Evolutionary conservation across 2,329 filamentous ascomycete genomes (phyloP), one percentile per base, ranked within the genome.

Genomic region (Aspergillus carbonarius): DNA sequence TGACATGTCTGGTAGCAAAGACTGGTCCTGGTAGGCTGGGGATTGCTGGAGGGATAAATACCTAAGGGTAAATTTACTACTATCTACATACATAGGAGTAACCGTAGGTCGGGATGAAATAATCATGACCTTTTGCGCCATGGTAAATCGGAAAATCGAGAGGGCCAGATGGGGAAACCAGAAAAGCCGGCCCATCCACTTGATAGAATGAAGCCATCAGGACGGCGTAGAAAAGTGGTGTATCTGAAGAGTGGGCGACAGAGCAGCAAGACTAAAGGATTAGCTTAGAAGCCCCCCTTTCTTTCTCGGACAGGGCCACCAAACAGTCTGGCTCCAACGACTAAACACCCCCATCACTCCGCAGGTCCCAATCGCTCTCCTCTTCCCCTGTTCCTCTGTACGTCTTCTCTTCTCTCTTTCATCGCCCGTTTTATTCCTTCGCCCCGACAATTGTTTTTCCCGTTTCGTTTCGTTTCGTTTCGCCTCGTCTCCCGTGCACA

Each of bases 241-340:
- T 20, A 49, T 30, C 27, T 9, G 15, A 39, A 40, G 37, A 44
- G 35, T 25, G 51, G 32, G 39, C 25, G 27, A 32, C 27, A 25
- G 42, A 4, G 15, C 32, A 34, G 46, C 25, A n/a, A 42, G 42
- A 55, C 60, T 58, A 51, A 60, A 55, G 54, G 35, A 56, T 48
- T 60, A 58, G 47, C 50, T 57, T 40, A 50, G 55, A 64, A 59
- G 61, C 65, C 70, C 70, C 69, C 67, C 68, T 73, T 70, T 70
- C 69, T 73, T 69, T 70, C 64, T 66, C 65, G 64, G 64, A 66
- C 64, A 65, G 63, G 59, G 51, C 51, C 63, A 64, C 54, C 58
- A 51, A 20, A 42, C 55, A 54, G 47, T 52, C 54, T 61, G 51
- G 53, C 60, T 59, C 59, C 62, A 58, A 57, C 56, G 40, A 58